Conservation (phyloP, 2,329 filamentous ascomycete genomes). For the Coniella vitis region DNA sequence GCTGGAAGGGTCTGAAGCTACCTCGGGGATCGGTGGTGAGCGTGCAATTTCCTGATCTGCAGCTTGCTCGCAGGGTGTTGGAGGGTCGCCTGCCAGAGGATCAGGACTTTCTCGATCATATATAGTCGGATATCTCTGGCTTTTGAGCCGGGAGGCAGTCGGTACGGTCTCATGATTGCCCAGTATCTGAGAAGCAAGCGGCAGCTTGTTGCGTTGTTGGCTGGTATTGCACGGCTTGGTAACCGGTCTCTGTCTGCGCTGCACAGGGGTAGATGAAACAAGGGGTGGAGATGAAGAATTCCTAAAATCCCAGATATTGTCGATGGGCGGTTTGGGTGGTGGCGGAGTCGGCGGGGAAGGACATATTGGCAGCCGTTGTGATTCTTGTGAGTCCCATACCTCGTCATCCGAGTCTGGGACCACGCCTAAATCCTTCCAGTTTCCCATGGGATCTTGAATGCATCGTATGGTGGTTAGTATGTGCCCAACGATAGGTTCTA, state of each 20-base stretch:
- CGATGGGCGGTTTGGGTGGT: conserved; percentile 1
- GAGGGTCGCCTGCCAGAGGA: conserved; percentile 1
- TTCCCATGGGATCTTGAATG: conserved; percentile 28
- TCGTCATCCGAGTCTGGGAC: conserved; percentile 39
- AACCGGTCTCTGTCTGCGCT: background rate
- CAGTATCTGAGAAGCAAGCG: background rate
- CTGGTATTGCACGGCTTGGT: background rate
- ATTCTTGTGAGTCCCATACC: conserved; percentile 31
- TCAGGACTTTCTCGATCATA: background rate
- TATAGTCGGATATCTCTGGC: background rate
- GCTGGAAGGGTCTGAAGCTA: conserved; percentile 16
- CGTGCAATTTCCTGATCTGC: conserved; percentile 18
- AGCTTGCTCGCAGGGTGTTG: background rate
- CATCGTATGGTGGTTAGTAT: conserved; percentile 7
- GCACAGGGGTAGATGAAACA: background rate
- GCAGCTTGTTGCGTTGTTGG: background rate
- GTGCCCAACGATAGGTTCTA: background rate
- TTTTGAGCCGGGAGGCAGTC: background rate
- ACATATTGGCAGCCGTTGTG: conserved; percentile 16
- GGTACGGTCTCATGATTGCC: background rate
- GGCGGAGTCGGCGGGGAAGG: conserved; percentile 4
- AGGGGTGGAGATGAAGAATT: conserved; percentile 20
- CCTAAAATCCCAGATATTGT: conserved; percentile 26
- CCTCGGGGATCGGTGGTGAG: conserved; percentile 23
- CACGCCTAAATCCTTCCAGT: conserved; percentile 38